Conservation (phyloP, 257 asterid species). For the Haberlea rhodopensis region DNA sequence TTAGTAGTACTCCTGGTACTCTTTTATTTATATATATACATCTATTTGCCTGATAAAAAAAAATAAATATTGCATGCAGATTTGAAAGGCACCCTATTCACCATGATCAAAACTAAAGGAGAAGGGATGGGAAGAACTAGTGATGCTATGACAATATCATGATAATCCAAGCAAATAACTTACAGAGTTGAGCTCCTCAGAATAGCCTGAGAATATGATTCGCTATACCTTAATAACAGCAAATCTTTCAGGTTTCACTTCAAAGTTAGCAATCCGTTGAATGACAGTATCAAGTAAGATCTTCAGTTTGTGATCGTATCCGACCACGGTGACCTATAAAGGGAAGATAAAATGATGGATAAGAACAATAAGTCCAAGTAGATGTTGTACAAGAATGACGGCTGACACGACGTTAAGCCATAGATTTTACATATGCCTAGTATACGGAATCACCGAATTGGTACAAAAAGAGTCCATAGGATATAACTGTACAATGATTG, state of each 20-base stretch:
- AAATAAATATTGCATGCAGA: too few relatives aligned
- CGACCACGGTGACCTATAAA: constrained; percentile 75
- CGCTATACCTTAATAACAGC: constrained; percentile 79
- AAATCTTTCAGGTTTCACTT: constrained; percentile 92
- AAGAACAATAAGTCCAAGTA: constrained; percentile 13
- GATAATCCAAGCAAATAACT: constrained; percentile 7
- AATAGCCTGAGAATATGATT: constrained; percentile 20
- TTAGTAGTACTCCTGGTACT: too few relatives aligned
- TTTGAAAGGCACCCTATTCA: too few relatives aligned
- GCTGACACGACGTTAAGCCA: too few relatives aligned
- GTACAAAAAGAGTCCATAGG: constrained; percentile 11
- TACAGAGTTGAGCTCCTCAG: constrained; percentile 20
- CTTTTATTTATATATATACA: too few relatives aligned
- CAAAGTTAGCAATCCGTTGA: constrained; percentile 63
- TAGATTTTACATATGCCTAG: not conserved
- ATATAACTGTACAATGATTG: constrained; percentile 19
- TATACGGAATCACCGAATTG: not conserved
- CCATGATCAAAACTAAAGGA: constrained; percentile 14
- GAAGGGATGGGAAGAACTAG: not conserved
- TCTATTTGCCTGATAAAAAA: too few relatives aligned
- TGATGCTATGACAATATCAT: not conserved
- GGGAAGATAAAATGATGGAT: constrained; percentile 21
- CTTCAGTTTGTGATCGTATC: constrained; percentile 83
- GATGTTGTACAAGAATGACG: too few relatives aligned
- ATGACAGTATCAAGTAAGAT: constrained; percentile 76